Conservation (phyloP, 2,329 filamentous ascomycete species). For the Amphichorda felina region DNA sequence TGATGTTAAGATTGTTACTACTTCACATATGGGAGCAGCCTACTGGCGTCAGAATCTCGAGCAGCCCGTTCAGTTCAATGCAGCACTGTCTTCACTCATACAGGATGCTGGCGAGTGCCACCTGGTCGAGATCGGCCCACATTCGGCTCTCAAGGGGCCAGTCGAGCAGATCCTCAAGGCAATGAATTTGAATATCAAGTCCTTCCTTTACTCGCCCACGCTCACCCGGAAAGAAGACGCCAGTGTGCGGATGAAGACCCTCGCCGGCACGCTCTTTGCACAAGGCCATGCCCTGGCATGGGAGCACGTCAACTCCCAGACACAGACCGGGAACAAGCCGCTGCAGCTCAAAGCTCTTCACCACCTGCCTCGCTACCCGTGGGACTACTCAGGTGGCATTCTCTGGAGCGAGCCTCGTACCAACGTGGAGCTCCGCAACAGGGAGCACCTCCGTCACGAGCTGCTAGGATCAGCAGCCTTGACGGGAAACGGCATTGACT, state of each 20-base stretch:
- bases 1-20: background rate
- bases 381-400: background rate
- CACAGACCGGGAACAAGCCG: too few relatives aligned
- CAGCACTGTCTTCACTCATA: constrained; percentile 3
- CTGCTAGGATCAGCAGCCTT: constrained; percentile 27
- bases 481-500: constrained; percentile 1
- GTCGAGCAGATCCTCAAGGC: constrained; percentile 19
- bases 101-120: constrained; percentile 5
- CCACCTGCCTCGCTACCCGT: constrained; percentile 26
- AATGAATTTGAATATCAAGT: background rate
- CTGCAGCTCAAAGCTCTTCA: constrained; percentile 14
- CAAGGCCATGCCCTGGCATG: constrained; percentile 3
- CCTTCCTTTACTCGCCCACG: background rate
- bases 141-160: constrained; percentile 6
- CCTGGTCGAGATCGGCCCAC: constrained; percentile 7
- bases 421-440: constrained; percentile 26
- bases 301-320: background rate
- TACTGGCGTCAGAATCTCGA: constrained; percentile 9
- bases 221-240: constrained; percentile 1
- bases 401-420: constrained; percentile 1
- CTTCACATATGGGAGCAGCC: background rate
- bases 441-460: constrained; percentile 28
- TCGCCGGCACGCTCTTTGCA: background rate
- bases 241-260: background rate
- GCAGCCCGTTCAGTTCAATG: constrained; percentile 6